Percentiles rank a stretch among this genome's conserved stretches.
Evolutionary conservation across 2,329 filamentous ascomycete species (phyloP).

Genomic region (Aplosporella prunicola): DNA sequence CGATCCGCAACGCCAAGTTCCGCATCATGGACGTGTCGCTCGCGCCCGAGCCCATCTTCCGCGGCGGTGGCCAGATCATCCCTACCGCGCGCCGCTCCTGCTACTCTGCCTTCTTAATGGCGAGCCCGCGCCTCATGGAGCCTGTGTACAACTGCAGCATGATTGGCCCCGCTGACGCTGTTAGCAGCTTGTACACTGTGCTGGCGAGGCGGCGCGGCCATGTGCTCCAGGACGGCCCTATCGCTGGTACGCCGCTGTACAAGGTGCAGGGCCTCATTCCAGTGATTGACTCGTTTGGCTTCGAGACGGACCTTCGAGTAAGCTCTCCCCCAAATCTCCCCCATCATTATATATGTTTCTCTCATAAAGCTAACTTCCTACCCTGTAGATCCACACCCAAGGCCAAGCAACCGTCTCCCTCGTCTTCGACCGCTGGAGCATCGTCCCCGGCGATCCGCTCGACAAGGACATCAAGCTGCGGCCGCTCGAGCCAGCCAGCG

Average conservation of each 20-base stretch:
- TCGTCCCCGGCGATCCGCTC: conserved; percentile 90
- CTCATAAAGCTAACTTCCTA: neutral
- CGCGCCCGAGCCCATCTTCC: conserved; percentile 83
- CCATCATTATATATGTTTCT: neutral
- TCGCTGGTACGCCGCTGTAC: conserved; percentile 90
- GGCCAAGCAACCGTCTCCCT: conserved; percentile 83
- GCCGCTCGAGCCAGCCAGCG: conserved; percentile 77
- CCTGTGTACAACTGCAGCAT: conserved; percentile 88
- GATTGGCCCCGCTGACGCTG: conserved; percentile 82
- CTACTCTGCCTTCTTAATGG: conserved; percentile 96
- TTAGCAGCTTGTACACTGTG: conserved; percentile 83
- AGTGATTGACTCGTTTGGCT: conserved; percentile 95
- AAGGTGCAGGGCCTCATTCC: conserved; percentile 83
- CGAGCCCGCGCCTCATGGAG: conserved; percentile 91
- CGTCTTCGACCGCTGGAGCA: conserved; percentile 91
- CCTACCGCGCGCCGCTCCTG: conserved; percentile 86
- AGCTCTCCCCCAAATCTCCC: conserved; percentile 9
- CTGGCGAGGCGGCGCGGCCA: conserved; percentile 82
- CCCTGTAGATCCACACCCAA: conserved; percentile 68
- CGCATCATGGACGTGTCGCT: conserved; percentile 85
- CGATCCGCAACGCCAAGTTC: conserved; percentile 97
- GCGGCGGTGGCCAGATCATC: conserved; percentile 94
- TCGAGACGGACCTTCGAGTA: conserved; percentile 82
- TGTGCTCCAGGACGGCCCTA: conserved; percentile 85
- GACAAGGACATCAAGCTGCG: conserved; percentile 75